Evolutionary conservation across 371 early-diverging fungal species (phyloP), one percentile per base, ranked within the genome.

Genomic region (Mortierella sp.): DNA sequence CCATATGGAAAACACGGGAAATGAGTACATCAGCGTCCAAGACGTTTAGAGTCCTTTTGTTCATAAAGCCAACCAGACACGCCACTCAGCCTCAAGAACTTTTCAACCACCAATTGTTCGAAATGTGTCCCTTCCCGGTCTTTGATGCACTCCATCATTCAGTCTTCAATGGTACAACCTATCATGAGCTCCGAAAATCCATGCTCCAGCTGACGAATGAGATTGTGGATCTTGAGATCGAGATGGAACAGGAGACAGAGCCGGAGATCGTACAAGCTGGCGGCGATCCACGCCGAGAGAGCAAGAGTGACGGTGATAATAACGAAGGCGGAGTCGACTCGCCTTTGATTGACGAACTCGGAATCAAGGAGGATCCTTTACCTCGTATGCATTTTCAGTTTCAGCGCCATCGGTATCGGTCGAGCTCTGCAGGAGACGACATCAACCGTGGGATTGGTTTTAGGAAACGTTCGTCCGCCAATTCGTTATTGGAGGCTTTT

Each of bases 81-180:
- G 65, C 66, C 2, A 68, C 76, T 5, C 69, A 74, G 39, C 42
- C 58, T 1, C 69, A 60, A 26, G 69, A 68, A 43, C 47, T 28
- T 9, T 74, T 55, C 42, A 74, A 74, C 27, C 27, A 41, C 16
- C 38, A 64, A 8, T 41, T 64, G 6, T 68, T 64, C 51, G 76
- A 74, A 54, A 42, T 68, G 18, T 53, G 61, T 26, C 58, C 76
- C 0, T 74, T 68, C 51, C 64, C 64, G 23, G 56, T 74, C 19
- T 74, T 74, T 58, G 76, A 74, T 26, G 65, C 76, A 19, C 49
- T 68, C 10, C 76, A 74, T 28, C 76, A 74, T 31, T 68, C 69
- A 14, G 66, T 74, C 34, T 74, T 57, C 51, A 74, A 74, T 47
- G 48, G 64, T 2, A 60, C 58, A 18, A 68, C 64, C 0, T 74